Percentiles rank a stretch among this genome's conserved stretches.
Conservation (phyloP, 1,139 yeast species). For the Barnettozyma hawaiiensis region DNA sequence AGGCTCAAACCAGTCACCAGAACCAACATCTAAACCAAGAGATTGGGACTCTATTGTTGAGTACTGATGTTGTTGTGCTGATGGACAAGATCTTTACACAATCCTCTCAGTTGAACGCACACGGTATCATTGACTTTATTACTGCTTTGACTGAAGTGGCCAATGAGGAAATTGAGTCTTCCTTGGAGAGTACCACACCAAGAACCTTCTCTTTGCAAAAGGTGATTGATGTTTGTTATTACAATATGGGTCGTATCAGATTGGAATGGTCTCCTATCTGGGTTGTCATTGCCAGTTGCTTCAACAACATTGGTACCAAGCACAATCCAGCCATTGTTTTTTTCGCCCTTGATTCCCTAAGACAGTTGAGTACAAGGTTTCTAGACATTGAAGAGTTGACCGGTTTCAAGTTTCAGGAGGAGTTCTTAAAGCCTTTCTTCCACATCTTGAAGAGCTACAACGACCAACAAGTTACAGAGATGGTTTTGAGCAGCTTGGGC, state of each 20-base stretch:
- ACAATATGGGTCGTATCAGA: slow-evolving; percentile 93
- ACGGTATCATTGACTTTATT: slow-evolving; percentile 82
- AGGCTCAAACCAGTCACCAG: slow-evolving; percentile 44
- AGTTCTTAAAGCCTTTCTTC: slow-evolving; percentile 87
- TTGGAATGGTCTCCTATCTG: slow-evolving; percentile 96
- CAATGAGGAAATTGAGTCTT: slow-evolving; percentile 84
- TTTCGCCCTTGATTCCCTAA: slow-evolving; percentile 88
- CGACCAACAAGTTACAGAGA: slow-evolving; percentile 70
- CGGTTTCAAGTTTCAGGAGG: slow-evolving; percentile 93
- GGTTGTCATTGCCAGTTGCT: slow-evolving; percentile 89
- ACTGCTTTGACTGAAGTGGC: slow-evolving; percentile 83
- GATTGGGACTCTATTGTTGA: slow-evolving; percentile 55
- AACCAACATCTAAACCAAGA: slow-evolving; percentile 46
- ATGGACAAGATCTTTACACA: slow-evolving; percentile 85
- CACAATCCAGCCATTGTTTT: slow-evolving; percentile 70
- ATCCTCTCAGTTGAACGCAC: slow-evolving; percentile 74
- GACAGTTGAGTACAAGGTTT: slow-evolving; percentile 90
- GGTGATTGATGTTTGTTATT: slow-evolving; percentile 94
- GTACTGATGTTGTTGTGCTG: slow-evolving; percentile 76
- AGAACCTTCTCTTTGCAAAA: slow-evolving; percentile 90
- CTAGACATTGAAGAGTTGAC: slow-evolving; percentile 90
- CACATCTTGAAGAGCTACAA: slow-evolving; percentile 66
- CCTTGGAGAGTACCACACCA: slow-evolving; percentile 77
- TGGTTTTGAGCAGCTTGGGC: slow-evolving; percentile 85
- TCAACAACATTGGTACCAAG: slow-evolving; percentile 81